These are phyloP conservation scores for Suhomyces prunicola DNA, from an alignment of 805 yeast species.

Conservation along the genomic window DNA sequence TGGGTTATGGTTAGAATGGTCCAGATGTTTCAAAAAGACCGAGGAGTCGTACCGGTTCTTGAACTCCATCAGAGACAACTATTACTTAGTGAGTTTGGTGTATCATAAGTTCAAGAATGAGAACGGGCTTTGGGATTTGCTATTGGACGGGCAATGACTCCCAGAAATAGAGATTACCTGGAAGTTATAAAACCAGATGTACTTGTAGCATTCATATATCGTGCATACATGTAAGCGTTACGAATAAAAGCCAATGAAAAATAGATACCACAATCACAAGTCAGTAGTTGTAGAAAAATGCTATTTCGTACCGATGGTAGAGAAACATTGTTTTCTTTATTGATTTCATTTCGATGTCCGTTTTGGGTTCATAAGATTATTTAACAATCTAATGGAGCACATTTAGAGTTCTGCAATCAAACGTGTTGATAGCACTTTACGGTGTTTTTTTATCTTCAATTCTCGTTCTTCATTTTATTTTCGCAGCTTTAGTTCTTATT, in stretches of 20 bases:
- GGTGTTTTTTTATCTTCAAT: too few species aligned
- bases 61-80: slow-evolving; percentile 55
- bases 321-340: too few species aligned
- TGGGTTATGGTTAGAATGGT: slow-evolving; percentile 90
- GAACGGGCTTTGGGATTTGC: slow-evolving; percentile 70
- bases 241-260: neutral
- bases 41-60: slow-evolving; percentile 60
- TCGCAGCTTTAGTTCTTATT: too few species aligned
- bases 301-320: too few species aligned
- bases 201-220: neutral
- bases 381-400: neutral
- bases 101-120: slow-evolving; percentile 80
- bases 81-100: slow-evolving; percentile 77
- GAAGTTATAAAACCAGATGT: neutral
- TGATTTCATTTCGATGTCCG: too few species aligned
- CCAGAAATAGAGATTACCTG: neutral
- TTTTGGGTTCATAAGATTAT: too few species aligned
- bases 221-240: too few species aligned
- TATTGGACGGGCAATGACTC: slow-evolving; percentile 36
- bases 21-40: slow-evolving; percentile 63
- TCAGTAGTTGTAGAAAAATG: neutral
- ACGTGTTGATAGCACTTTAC: too few species aligned
- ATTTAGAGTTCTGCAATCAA: too few species aligned
- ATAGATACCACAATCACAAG: too few species aligned
- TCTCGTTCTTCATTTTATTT: neutral